Percentiles rank a stretch among this genome's conserved stretches.
These are phyloP conservation scores for Neonectria sp. DNA, from an alignment of 2,329 filamentous ascomycete genomes.

Conservation along the genomic window DNA sequence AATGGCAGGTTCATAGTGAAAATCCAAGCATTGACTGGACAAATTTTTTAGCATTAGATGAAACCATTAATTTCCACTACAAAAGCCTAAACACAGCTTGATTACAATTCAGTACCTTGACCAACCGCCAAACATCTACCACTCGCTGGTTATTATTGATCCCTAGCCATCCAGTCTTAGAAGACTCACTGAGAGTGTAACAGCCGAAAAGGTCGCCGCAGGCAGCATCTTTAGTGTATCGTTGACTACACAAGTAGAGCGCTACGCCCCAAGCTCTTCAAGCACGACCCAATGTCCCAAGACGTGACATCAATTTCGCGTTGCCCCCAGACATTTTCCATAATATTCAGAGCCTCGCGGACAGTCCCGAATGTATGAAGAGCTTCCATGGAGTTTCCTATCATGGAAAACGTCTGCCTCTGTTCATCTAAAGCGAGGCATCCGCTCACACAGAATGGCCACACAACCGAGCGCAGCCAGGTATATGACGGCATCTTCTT, in stretches of 20 bases:
- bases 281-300: constrained; percentile 5
- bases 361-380: constrained; percentile 1
- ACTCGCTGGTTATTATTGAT: too few relatives aligned
- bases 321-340: constrained; percentile 8
- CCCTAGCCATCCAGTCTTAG: too few relatives aligned
- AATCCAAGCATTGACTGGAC: too few relatives aligned
- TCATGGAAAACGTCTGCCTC: neutral
- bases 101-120: too few relatives aligned
- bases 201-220: too few relatives aligned
- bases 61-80: too few relatives aligned
- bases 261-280: constrained; percentile 4
- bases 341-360: neutral
- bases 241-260: constrained; percentile 5
- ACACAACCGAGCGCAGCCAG: constrained; percentile 21
- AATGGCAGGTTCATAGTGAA: too few relatives aligned
- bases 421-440: constrained; percentile 15
- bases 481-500: constrained; percentile 1
- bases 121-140: too few relatives aligned
- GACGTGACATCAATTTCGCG: neutral
- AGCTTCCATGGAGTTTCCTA: neutral
- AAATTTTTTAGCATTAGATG: too few relatives aligned
- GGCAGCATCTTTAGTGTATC: too few relatives aligned
- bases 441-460: constrained; percentile 23
- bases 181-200: too few relatives aligned
- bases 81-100: too few relatives aligned